Evolutionary conservation across 768 basidiomycete species (phyloP).

Genomic region (Pleurotus sapidus): DNA sequence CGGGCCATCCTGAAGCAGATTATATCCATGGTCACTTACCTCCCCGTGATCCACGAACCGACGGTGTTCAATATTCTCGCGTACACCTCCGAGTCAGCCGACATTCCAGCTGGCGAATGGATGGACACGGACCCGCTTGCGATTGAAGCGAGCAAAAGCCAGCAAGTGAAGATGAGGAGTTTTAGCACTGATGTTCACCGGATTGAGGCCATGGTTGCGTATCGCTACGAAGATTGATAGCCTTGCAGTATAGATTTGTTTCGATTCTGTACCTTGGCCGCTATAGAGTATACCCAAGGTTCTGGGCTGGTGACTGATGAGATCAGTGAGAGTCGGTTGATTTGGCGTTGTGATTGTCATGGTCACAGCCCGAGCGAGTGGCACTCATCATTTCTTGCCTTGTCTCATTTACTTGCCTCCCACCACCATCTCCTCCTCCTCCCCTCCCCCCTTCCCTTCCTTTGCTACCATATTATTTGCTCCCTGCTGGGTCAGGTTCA

Average conservation of each 20-base stretch:
- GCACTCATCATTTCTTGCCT: constrained; percentile 15
- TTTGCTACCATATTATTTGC: constrained; percentile 18
- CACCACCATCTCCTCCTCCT: constrained; percentile 13
- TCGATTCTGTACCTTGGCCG: background rate
- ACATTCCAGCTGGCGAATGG: constrained; percentile 93
- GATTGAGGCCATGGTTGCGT: constrained; percentile 97
- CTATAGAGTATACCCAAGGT: constrained; percentile 1
- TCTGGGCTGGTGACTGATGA: constrained; percentile 7
- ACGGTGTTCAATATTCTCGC: constrained; percentile 98
- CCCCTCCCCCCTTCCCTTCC: constrained; percentile 16
- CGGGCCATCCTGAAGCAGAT: constrained; percentile 98
- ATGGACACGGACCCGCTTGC: constrained; percentile 90
- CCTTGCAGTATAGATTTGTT: background rate
- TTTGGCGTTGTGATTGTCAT: constrained; percentile 25
- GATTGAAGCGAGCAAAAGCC: constrained; percentile 91
- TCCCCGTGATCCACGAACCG: constrained; percentile 92
- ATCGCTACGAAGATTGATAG: constrained; percentile 69
- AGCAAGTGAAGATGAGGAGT: constrained; percentile 90
- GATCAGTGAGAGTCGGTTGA: constrained; percentile 10
- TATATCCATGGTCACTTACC: constrained; percentile 93
- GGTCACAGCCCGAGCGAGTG: constrained; percentile 19
- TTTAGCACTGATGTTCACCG: constrained; percentile 99
- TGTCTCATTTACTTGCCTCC: constrained; percentile 23
- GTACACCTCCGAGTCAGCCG: constrained; percentile 89
- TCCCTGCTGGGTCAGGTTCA: constrained; percentile 50